Percentiles rank a stretch among this genome's conserved stretches.
Evolutionary conservation across 2,329 filamentous ascomycete genomes (phyloP).

Genomic region (Pseudogymnoascus destructans): DNA sequence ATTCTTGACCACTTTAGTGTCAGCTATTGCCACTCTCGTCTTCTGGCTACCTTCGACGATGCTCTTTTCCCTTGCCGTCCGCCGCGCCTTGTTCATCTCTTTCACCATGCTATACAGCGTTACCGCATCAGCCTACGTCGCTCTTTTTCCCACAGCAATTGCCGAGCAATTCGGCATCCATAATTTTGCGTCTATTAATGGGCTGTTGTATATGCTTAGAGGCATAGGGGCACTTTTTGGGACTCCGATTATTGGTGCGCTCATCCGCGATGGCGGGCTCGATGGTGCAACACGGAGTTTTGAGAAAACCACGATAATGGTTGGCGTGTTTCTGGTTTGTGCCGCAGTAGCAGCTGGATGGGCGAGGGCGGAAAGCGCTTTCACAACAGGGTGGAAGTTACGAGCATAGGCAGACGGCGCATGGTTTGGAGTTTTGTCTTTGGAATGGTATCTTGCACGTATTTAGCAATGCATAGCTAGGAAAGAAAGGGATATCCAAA

Average conservation of each 20-base stretch:
- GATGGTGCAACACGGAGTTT: conserved; percentile 27
- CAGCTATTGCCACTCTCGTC: conserved; percentile 21
- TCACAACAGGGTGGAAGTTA: conserved; percentile 3
- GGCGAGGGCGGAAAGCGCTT: conserved; percentile 7
- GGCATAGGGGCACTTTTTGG: conserved; percentile 19
- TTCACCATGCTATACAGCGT: conserved; percentile 28
- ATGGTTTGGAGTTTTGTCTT: background rate
- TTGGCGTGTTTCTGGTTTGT: conserved; percentile 7
- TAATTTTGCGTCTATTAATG: conserved; percentile 17
- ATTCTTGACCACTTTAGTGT: conserved; percentile 25
- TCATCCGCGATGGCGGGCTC: conserved; percentile 31
- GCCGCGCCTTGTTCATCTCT: conserved; percentile 22
- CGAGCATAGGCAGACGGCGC: background rate
- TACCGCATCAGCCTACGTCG: conserved; percentile 30
- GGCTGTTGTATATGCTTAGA: conserved; percentile 20
- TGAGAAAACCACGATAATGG: conserved; percentile 8
- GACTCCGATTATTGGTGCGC: conserved; percentile 16
- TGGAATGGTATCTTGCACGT: background rate
- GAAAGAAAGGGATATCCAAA: background rate
- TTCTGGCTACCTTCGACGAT: conserved; percentile 22
- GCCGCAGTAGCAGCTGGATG: conserved; percentile 7
- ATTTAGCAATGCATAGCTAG: background rate
- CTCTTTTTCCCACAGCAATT: conserved; percentile 27
- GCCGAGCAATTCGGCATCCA: conserved; percentile 20
- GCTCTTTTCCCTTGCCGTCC: background rate